Conservation (phyloP, 2,329 filamentous ascomycete species). For the Acrodontium crateriforme region DNA sequence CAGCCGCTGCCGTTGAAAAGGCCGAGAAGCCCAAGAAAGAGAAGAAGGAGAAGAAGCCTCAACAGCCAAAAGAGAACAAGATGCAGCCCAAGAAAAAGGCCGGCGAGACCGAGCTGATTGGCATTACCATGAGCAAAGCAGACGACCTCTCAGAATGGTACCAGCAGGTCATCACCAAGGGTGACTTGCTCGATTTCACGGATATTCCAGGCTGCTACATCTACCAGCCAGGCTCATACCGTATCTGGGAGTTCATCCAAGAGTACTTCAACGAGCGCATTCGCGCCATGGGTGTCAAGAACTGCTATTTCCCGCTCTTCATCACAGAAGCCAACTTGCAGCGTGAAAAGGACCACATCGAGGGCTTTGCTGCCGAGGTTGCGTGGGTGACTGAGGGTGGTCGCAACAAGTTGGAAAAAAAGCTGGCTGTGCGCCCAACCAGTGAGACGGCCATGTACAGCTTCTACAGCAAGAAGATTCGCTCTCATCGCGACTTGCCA, state of each 20-base stretch:
- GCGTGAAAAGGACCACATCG: constrained; percentile 86
- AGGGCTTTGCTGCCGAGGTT: constrained; percentile 92
- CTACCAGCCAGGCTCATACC: constrained; percentile 56
- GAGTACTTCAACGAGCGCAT: constrained; percentile 51
- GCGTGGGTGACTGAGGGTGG: constrained; percentile 85
- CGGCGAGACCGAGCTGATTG: constrained; percentile 56
- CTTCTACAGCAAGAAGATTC: constrained; percentile 94
- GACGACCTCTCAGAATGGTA: constrained; percentile 93
- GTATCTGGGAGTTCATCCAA: constrained; percentile 56
- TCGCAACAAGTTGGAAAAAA: constrained; percentile 80
- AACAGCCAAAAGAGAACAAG: constrained; percentile 12
- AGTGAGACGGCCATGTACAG: constrained; percentile 81
- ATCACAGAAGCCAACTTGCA: constrained; percentile 78
- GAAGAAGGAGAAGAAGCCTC: constrained; percentile 7
- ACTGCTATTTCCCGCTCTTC: constrained; percentile 95
- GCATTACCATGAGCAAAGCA: constrained; percentile 73
- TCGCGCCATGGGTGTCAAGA: constrained; percentile 82
- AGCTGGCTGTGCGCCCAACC: constrained; percentile 55
- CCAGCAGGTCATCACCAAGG: constrained; percentile 92
- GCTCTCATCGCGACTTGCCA: constrained; percentile 87
- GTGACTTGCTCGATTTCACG: constrained; percentile 96
- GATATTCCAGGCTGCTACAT: constrained; percentile 97
- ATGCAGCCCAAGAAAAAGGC: constrained; percentile 28
- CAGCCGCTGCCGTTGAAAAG: constrained; percentile 14
- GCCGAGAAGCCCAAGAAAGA: constrained; percentile 23